phyloP scores from a whole-genome alignment of 108 stramenopile species.

The Fistulifera solaris region DNA sequence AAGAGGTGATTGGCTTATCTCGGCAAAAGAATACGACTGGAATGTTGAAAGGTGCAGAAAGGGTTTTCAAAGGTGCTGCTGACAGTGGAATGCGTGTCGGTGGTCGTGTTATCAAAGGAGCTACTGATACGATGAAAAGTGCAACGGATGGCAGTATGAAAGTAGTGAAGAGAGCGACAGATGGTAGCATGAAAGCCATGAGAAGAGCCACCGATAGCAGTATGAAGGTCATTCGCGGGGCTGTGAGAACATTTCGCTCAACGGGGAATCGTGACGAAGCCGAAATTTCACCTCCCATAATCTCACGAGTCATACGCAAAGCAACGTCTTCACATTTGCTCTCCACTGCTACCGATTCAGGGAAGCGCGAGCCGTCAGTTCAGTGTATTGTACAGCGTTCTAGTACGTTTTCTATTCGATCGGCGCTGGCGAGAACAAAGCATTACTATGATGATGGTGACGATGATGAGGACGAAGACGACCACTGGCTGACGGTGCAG shows the following conservation, averaged over 20 bases:
- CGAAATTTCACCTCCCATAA: background rate
- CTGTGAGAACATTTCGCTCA: conserved; percentile 5
- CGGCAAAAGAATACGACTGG: background rate
- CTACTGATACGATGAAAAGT: background rate
- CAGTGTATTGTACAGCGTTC: conserved; percentile 30
- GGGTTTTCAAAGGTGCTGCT: background rate
- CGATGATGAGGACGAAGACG: conserved; percentile 5
- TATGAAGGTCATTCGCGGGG: background rate
- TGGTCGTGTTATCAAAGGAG: conserved; percentile 8
- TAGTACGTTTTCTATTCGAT: conserved; percentile 12
- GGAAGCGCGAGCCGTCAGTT: conserved; percentile 36
- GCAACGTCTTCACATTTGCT: no score
- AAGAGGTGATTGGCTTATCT: no score
- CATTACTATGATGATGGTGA: background rate
- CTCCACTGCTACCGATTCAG: conserved; percentile 1
- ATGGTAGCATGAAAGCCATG: conserved; percentile 28
- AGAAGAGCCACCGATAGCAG: conserved; percentile 4
- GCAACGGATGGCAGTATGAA: conserved; percentile 13
- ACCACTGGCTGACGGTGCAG: conserved; percentile 13
- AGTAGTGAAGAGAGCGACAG: conserved; percentile 14
- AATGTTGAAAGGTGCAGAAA: conserved; percentile 3
- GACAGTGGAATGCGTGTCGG: conserved; percentile 9
- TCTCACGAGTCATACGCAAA: background rate
- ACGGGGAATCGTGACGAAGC: background rate
- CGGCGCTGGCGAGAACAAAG: no score